These are phyloP conservation scores for Fraxinus excelsior DNA, from an alignment of 257 asterid genomes.

Conservation along the genomic window DNA sequence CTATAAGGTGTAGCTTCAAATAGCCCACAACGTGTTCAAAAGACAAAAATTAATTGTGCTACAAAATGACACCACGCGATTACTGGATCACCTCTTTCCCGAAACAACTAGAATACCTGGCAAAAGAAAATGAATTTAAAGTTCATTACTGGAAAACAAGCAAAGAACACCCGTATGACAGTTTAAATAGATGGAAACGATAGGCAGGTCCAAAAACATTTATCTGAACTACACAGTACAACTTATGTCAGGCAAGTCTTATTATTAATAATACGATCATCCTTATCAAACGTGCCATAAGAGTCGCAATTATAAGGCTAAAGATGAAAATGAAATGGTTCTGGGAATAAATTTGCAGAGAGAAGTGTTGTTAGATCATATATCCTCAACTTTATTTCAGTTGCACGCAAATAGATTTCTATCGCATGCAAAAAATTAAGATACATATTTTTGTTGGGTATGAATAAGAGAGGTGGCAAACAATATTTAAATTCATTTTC, in stretches of 20 bases:
- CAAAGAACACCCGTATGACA: neutral
- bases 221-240: neutral
- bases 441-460: neutral
- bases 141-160: neutral
- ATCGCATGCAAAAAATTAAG: neutral
- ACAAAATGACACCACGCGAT: slow-evolving; percentile 25
- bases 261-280: neutral
- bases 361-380: neutral
- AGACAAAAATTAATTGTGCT: slow-evolving; percentile 23
- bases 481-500: neutral
- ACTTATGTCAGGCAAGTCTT: neutral
- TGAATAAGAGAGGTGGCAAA: neutral
- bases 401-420: neutral
- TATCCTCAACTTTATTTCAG: neutral
- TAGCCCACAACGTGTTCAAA: slow-evolving; percentile 19
- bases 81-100: slow-evolving; percentile 16
- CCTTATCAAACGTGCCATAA: neutral
- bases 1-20: slow-evolving; percentile 25
- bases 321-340: neutral
- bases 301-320: neutral
- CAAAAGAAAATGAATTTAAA: neutral
- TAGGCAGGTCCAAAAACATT: neutral
- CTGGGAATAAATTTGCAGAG: neutral
- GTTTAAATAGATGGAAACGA: neutral
- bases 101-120: slow-evolving; percentile 30